Conservation (phyloP, 805 yeast species). For the Lipomyces oligophaga region DNA sequence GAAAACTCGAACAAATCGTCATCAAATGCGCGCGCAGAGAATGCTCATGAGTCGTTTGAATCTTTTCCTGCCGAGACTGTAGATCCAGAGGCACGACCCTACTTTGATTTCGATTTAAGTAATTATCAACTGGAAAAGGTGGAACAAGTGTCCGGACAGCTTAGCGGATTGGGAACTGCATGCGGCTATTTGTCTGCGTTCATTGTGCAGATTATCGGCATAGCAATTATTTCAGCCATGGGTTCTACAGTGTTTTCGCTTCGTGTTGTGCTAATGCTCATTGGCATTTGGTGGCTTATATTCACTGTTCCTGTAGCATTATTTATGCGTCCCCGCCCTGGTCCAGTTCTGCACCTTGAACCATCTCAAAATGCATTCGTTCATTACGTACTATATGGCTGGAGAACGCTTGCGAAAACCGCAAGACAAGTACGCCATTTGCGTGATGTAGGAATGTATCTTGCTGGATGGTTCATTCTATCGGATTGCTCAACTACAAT, state of each 20-base stretch:
- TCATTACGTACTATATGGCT: slow-evolving; percentile 54
- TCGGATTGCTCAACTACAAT: slow-evolving; percentile 75
- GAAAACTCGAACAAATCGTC: not conserved
- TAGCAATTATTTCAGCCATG: slow-evolving; percentile 46
- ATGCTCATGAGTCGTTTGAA: slow-evolving; percentile 14
- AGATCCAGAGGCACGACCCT: slow-evolving; percentile 12
- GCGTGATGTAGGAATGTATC: slow-evolving; percentile 61
- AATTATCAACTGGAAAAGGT: slow-evolving; percentile 14
- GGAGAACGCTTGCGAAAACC: slow-evolving; percentile 55
- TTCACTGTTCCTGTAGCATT: slow-evolving; percentile 61
- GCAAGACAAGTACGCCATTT: slow-evolving; percentile 57
- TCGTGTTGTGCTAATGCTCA: slow-evolving; percentile 56
- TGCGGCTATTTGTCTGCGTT: slow-evolving; percentile 67
- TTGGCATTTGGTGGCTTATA: slow-evolving; percentile 74
- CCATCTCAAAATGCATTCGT: slow-evolving; percentile 24
- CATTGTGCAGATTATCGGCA: slow-evolving; percentile 52
- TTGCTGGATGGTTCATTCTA: slow-evolving; percentile 71
- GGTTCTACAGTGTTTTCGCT: slow-evolving; percentile 45
- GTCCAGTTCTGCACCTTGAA: slow-evolving; percentile 35
- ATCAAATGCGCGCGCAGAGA: not conserved
- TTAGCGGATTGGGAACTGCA: slow-evolving; percentile 69
- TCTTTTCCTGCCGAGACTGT: slow-evolving; percentile 21
- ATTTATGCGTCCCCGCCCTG: slow-evolving; percentile 47
- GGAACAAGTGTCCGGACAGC: slow-evolving; percentile 32
- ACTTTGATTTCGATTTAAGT: slow-evolving; percentile 7